Evolutionary conservation across 345 rosid genomes (phyloP), one percentile per base, ranked within the genome.

Genomic region (Arabidopsis suecica): DNA sequence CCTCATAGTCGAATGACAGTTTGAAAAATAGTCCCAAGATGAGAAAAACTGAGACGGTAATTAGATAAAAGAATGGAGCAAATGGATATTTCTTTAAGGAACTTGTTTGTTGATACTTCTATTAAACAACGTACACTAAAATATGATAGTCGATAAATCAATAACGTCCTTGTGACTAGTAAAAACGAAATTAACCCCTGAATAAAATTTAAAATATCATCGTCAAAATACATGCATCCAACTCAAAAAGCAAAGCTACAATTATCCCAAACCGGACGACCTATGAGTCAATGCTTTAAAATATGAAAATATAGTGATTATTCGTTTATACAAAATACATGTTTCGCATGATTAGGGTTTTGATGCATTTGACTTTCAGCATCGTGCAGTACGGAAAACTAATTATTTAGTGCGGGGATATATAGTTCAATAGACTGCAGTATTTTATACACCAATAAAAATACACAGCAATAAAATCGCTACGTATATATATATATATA

Each of bases 291-390:
- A 60, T 7, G 49, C 37, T 42, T 58, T 0, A 23, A 45, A 44
- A 57, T 41, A 61, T 4, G 12, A 41, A 58, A 22, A 12, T 22
- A 12, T 22, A 40, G 34, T 41, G 34, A 40, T 13, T 13, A 60
- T 2, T 60, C 9, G 47, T 59, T 36, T 10, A 10, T 3, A 20
- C 47, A 38, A 37, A 18, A 5, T 36, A 38, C 66, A 61, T 23
- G 66, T 41, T 5, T 61, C 34, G 34, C 49, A 61, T 61, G 34
- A 61, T 38, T 38, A 20, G 36, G 66, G 50, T 61, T 25, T 25
- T 22, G 49, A 40, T 23, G 22, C 20, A 6, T 40, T 61, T 61
- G 50, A 61, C 50, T 61, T 61, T 18, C 10, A 41, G 7, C 50
- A 61, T 40, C 40, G 12, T 40, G 5, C 47, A 38, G n/a, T 60